Evolutionary conservation across 495 filamentous ascomycete genomes (phyloP).

Genomic region (Penicillium salamii): DNA sequence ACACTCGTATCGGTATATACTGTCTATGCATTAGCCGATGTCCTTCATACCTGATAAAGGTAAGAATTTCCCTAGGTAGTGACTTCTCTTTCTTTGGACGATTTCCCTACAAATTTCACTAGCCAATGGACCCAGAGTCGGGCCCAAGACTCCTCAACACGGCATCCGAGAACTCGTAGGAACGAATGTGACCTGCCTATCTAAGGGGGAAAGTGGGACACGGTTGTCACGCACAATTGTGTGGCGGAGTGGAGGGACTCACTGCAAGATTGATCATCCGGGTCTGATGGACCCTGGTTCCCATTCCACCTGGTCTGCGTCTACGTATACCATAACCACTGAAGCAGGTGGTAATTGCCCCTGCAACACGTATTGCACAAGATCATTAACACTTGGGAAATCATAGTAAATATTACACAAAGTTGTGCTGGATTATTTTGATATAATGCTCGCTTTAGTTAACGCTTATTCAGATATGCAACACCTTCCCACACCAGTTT

Average conservation of each 20-base stretch:
- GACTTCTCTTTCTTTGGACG: no score
- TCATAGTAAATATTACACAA: neutral
- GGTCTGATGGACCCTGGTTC: neutral
- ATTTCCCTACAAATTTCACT: neutral
- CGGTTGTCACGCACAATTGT: neutral
- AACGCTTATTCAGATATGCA: slow-evolving; percentile 7
- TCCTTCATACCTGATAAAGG: no score
- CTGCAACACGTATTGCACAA: no score
- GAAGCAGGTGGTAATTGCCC: no score
- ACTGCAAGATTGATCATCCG: neutral
- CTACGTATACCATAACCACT: no score
- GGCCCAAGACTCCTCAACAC: neutral
- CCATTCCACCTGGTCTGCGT: neutral
- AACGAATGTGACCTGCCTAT: slow-evolving; percentile 4
- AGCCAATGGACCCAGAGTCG: neutral
- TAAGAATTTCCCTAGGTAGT: no score
- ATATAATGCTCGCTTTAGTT: slow-evolving; percentile 5
- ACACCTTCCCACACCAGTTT: slow-evolving; percentile 4
- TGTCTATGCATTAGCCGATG: no score
- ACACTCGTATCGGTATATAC: no score
- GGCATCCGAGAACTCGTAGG: no score
- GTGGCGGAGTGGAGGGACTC: neutral
- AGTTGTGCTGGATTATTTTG: neutral
- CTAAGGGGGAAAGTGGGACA: slow-evolving; percentile 3
- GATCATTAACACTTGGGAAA: no score